These are phyloP conservation scores for Euphorbia peplus DNA, from an alignment of 345 rosid genomes.

Conservation along the genomic window DNA sequence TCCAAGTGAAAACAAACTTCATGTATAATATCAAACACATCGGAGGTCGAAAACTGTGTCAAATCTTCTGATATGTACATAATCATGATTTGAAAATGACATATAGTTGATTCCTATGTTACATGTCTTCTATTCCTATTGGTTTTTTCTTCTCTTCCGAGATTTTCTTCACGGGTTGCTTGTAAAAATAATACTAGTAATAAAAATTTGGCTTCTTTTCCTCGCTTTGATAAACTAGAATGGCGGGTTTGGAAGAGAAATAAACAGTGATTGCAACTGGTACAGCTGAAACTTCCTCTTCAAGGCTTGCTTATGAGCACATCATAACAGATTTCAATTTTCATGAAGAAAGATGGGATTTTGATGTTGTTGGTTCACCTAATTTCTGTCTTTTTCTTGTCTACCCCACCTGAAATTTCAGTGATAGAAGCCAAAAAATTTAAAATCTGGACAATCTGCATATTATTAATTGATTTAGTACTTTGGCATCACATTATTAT, in stretches of 20 bases:
- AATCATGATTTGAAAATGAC: constrained; percentile 26
- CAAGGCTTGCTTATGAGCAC: background rate
- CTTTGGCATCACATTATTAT: background rate
- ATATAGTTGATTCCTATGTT: constrained; percentile 32
- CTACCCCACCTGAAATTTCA: background rate
- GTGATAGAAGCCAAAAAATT: background rate
- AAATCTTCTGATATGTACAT: constrained; percentile 35
- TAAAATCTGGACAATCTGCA: background rate
- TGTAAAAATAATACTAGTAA: constrained; percentile 20
- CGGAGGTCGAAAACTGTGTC: constrained; percentile 22
- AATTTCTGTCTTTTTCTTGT: background rate
- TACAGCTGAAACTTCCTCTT: background rate
- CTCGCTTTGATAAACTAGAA: background rate
- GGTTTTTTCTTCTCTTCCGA: constrained; percentile 10
- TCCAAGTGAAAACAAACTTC: constrained; percentile 19
- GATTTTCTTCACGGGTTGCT: constrained; percentile 10
- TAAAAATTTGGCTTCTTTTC: constrained; percentile 11
- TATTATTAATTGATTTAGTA: background rate
- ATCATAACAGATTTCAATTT: background rate
- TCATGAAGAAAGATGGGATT: background rate
- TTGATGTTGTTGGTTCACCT: background rate
- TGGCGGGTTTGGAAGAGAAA: background rate
- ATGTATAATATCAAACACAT: constrained; percentile 28
- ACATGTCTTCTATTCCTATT: constrained; percentile 11
- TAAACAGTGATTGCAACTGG: background rate